Evolutionary conservation across 1,139 yeast species (phyloP), one percentile per base, ranked within the genome.

Genomic region (Yamadazyma siamensis): DNA sequence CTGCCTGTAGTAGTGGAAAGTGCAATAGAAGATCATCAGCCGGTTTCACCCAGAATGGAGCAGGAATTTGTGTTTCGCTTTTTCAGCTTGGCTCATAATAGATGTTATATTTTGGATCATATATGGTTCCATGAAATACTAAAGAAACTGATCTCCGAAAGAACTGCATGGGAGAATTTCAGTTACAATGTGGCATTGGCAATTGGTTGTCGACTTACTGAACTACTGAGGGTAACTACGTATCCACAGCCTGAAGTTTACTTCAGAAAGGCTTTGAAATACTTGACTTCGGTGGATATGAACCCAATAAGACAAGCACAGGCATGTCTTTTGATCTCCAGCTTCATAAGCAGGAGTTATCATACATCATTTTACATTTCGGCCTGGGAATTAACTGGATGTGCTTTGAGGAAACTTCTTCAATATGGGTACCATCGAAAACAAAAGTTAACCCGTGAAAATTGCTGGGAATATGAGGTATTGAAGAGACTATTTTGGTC

Each of bases 401-500:
- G 39, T 15, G 44, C 47, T 3, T 39, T 41, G 21, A 32, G 47
- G 21, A 43, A 40, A 19, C 28, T 43, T 5, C 28, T 43, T n/a
- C 47, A 43, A 22, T 33, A 34, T 29, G 47, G 47, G 1, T 39
- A 31, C 22, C 41, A 39, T 15, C 13, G 35, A 15, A 38, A 38
- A 22, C 41, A 36, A 21, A 15, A 32, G 2, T 9, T 41, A 4
- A 34, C 36, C 3, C 15, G 27, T 6, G 37, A 35, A 5, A 28
- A 27, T 8, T 22, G 33, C 15, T 43, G 45, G 46, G 15, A 32
- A 5, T 39, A 43, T 31, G 47, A 43, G 29, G 21, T 38, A 15
- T 24, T 25, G 4, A 43, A 43, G 24, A 26, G 47, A 10, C 15
- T 43, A n/a, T 43, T 43, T 16, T 43, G 47, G 47, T 41, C 41